Evolutionary conservation across 345 rosid genomes (phyloP), one percentile per base, ranked within the genome.

Genomic region (Linum usitatissimum): DNA sequence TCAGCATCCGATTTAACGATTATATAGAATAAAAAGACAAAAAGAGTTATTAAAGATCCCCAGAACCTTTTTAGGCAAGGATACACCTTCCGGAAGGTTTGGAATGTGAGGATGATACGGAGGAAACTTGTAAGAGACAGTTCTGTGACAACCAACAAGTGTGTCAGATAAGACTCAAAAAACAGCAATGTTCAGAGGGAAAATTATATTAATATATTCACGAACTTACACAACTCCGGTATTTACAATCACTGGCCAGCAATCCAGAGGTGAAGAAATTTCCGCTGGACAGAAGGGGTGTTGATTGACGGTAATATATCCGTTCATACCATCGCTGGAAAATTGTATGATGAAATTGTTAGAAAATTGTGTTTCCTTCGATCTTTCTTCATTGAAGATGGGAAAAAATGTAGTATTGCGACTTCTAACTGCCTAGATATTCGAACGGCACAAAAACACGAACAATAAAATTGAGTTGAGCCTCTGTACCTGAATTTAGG

Each of bases 291-390:
- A 28, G 6, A 18, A 39, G 21, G 56, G 38, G 38, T 56, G 49
- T 48, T 60, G 66, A 49, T 62, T 40, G 36, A 64, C 12, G 19
- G 20, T 60, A 21, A 68, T 30, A 40, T 54, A 68, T 60, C 76
- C 76, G 54, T 68, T 73, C 76, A 73, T 73, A 19, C 76, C 72
- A 60, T 62, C 72, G 54, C 76, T 73, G 40, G 40, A 55, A 38
- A 14, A 59, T 70, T 70, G 18, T 31, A 12, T 53, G 38, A 71
- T 19, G 2, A 53, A 13, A n/a, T n/a, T n/a, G 10, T 8, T 34
- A 55, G 30, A 18, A 28, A 55, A 55, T n/a, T n/a, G n/a, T n/a
- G n/a, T n/a, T n/a, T n/a, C n/a, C n/a, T n/a, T n/a, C n/a, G n/a
- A n/a, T 8, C 49, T 2, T 17, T 9, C 30, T 39, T 69, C 28